Evolutionary conservation across 2,329 filamentous ascomycete genomes (phyloP).

Genomic region (Onygenales sp.): DNA sequence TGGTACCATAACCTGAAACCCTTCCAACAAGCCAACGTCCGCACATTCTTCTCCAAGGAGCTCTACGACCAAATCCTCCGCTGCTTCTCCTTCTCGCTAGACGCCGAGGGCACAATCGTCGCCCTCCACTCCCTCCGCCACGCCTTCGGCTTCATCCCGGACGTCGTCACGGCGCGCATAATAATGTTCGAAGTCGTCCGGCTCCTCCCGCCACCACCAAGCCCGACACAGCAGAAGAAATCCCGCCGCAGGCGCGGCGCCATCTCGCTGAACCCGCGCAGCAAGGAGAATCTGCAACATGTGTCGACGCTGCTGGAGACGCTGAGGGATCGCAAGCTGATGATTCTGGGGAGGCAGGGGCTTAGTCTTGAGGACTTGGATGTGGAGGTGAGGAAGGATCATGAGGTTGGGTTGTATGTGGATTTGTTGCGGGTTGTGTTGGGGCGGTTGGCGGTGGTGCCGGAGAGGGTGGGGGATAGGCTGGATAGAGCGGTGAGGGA

Average conservation of each 20-base stretch:
- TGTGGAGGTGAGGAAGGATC: constrained; percentile 26
- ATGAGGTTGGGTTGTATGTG: constrained; percentile 35
- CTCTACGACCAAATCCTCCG: constrained; percentile 45
- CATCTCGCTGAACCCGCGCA: constrained; percentile 30
- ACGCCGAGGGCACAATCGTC: constrained; percentile 41
- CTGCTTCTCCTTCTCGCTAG: constrained; percentile 41
- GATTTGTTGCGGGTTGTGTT: constrained; percentile 33
- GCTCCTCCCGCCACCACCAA: constrained; percentile 21
- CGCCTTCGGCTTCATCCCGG: constrained; percentile 37
- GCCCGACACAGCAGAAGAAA: constrained; percentile 22
- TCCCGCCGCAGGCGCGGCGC: constrained; percentile 28
- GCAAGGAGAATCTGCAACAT: constrained; percentile 35
- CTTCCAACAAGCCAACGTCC: constrained; percentile 18
- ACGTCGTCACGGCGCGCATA: constrained; percentile 37
- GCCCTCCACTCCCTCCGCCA: constrained; percentile 38
- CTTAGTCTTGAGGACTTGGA: constrained; percentile 26
- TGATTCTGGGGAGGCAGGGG: constrained; percentile 22
- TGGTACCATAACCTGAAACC: constrained; percentile 30
- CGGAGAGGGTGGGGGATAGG: constrained; percentile 23
- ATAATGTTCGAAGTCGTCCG: constrained; percentile 42
- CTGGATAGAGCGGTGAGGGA: constrained; percentile 26
- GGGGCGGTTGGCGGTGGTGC: constrained; percentile 20
- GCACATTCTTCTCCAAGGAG: constrained; percentile 36
- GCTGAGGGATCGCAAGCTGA: constrained; percentile 30
- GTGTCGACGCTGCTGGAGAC: constrained; percentile 36